Percentiles rank a stretch among this genome's conserved stretches.
phyloP scores from a whole-genome alignment of 179 eudicot genomes.

The Beta corolliflora region DNA sequence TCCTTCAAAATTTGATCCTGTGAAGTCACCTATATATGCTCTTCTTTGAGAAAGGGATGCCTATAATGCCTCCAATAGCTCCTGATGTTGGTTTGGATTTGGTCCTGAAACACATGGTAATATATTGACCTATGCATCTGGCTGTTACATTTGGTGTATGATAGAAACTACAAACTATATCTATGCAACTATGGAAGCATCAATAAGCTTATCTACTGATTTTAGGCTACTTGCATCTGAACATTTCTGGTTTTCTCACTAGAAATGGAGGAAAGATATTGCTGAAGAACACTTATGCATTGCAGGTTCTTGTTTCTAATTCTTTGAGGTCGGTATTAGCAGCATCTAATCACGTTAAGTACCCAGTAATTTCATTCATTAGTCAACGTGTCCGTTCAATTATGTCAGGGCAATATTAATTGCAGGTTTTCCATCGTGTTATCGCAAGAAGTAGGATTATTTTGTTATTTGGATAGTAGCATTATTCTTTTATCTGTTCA shows the following conservation, averaged over 20 bases:
- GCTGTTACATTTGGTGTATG: neutral
- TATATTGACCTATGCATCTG: constrained; percentile 17
- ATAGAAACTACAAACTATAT: neutral
- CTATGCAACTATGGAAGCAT: neutral
- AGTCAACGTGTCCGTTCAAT: neutral
- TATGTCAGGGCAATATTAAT: neutral
- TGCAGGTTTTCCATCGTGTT: neutral
- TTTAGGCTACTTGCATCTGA: neutral
- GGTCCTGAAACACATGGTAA: constrained; percentile 78
- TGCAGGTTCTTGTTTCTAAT: neutral
- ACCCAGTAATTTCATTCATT: neutral
- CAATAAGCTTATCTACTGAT: neutral
- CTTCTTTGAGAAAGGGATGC: constrained; percentile 71
- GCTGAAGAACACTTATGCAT: neutral
- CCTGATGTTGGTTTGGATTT: constrained; percentile 81
- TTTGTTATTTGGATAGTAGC: too few relatives aligned
- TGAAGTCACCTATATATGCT: constrained; percentile 93
- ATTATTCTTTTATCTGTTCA: too few relatives aligned
- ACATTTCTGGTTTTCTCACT: too few relatives aligned
- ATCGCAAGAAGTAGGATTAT: too few relatives aligned
- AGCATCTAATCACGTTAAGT: constrained; percentile 7
- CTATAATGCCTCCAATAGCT: constrained; percentile 66
- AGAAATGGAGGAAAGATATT: neutral
- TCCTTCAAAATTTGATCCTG: constrained; percentile 93
- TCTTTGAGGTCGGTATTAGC: neutral